A percentile compares a stretch with the other conserved stretches of the same genome.
Evolutionary conservation across 805 yeast species (phyloP).

Genomic region (Sungouiozyma ichnusensis): DNA sequence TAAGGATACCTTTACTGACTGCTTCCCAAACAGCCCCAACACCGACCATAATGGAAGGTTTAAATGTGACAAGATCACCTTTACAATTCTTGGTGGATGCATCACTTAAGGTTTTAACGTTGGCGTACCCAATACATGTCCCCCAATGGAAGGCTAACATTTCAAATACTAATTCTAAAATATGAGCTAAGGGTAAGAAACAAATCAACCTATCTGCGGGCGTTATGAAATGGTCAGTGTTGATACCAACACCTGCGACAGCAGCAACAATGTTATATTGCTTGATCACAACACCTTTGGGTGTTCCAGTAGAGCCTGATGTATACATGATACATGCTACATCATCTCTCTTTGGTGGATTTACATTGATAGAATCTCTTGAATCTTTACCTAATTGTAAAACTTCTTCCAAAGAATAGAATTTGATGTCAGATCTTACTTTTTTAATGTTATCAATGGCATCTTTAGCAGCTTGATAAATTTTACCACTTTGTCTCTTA

Average conservation of each 20-base stretch:
- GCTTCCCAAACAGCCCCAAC: conserved; percentile 98
- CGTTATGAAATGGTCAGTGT: conserved; percentile 45
- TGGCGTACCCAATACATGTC: conserved; percentile 78
- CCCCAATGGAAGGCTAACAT: conserved; percentile 81
- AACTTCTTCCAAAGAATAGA: conserved; percentile 57
- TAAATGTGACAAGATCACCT: conserved; percentile 78
- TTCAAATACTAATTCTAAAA: conserved; percentile 87
- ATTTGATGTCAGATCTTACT: conserved; percentile 66
- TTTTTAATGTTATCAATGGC: conserved; percentile 51
- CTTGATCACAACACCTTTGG: conserved; percentile 64
- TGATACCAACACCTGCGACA: conserved; percentile 66
- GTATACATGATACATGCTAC: conserved; percentile 61
- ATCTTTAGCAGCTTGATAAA: conserved; percentile 45
- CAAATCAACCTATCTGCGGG: conserved; percentile 66
- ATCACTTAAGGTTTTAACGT: conserved; percentile 82
- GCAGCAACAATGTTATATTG: conserved; percentile 71
- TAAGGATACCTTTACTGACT: conserved; percentile 82
- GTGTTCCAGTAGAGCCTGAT: conserved; percentile 69
- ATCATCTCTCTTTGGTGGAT: conserved; percentile 39
- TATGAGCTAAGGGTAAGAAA: conserved; percentile 92
- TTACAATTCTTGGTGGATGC: conserved; percentile 71
- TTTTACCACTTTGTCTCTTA: conserved; percentile 50
- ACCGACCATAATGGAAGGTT: conserved; percentile 94
- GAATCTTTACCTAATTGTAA: conserved; percentile 49
- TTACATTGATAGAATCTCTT: conserved; percentile 31